Evolutionary conservation across 306 rosid species (phyloP), one percentile per base, ranked within the genome.

Genomic region (Ormosia semicastrata): DNA sequence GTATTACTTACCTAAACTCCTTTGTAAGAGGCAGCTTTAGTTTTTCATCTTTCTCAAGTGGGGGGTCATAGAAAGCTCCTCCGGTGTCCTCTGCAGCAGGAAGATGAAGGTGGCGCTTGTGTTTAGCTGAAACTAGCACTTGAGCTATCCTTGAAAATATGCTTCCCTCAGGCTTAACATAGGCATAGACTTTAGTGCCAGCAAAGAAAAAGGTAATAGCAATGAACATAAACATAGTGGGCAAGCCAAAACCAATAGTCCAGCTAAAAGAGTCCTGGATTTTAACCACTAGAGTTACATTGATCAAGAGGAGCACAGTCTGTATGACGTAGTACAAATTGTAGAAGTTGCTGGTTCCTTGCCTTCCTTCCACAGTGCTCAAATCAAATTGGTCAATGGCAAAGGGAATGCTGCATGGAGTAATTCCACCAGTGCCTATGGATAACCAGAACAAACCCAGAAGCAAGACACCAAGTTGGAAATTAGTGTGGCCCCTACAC

Each of bases 351-450:
- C 24, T 76, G 12, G 74, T 74, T 72, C 92, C 91, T 69, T 80
- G 64, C 40, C 89, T 79, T 39, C 93, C 94, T 76, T 87, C 71
- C 0, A n/a, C 68, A 1, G 91, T 83, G 34, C 82, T 83, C 3
- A 79, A 50, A 15, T 90, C 92, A 49, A 88, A 90, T 33, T 90
- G 93, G 11, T 88, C 92, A 6, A 92, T 72, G 5, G 91, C 88
- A 41, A 92, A 87, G 2, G 94, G 90, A 13, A 88, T 75, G 40
- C 88, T 85, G 66, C 92, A 90, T 6, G 92, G 93, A 37, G 87
- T 41, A 17, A 92, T 92, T 34, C 92, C 94, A 3, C 85, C 97
- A 1, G 83, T 69, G 9, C 97, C 94, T 2, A 90, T 40, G 12
- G 88, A 82, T 24, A 92, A 47, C 50, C 80, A 54, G 7, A 52